A percentile compares a stretch with the other conserved stretches of the same genome.
phyloP scores from a whole-genome alignment of 2,329 filamentous ascomycete species.

The Cladosporium austrohemisphaericum region DNA sequence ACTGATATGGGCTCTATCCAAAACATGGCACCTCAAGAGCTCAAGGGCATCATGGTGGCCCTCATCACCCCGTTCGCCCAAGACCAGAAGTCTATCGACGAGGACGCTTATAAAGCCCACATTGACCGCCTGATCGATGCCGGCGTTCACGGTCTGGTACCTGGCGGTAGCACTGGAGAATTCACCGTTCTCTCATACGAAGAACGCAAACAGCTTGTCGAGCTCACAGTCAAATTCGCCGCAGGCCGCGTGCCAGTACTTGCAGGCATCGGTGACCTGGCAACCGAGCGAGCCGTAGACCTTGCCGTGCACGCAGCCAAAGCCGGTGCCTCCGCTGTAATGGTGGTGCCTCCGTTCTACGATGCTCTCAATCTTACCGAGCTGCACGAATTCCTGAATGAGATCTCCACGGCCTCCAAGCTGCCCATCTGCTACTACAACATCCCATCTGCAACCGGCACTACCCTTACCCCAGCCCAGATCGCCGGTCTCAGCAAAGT shows the following conservation, averaged over 20 bases:
- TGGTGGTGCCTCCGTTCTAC: conserved; percentile 52
- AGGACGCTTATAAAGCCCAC: conserved; percentile 39
- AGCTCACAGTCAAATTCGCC: conserved; percentile 37
- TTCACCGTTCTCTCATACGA: conserved; percentile 44
- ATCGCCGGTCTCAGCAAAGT: conserved; percentile 44
- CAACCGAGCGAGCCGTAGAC: conserved; percentile 41
- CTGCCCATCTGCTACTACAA: conserved; percentile 52
- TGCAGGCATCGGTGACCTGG: conserved; percentile 44
- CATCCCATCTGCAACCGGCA: conserved; percentile 47
- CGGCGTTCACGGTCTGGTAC: conserved; percentile 50
- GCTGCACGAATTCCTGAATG: conserved; percentile 39
- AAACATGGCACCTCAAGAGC: conserved; percentile 17
- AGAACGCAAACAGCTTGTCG: conserved; percentile 46
- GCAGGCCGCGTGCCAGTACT: conserved; percentile 42
- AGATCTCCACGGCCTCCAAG: conserved; percentile 39
- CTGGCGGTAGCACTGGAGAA: conserved; percentile 50
- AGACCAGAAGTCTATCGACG: conserved; percentile 42
- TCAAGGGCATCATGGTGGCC: conserved; percentile 47
- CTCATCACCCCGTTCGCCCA: conserved; percentile 48
- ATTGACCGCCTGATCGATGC: conserved; percentile 45
- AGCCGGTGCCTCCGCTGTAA: conserved; percentile 41
- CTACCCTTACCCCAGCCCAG: conserved; percentile 41
- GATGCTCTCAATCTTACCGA: conserved; percentile 42
- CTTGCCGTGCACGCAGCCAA: conserved; percentile 40
- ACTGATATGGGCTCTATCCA: background rate